Evolutionary conservation across 805 yeast species (phyloP).

Genomic region (Lachancea mirantina): DNA sequence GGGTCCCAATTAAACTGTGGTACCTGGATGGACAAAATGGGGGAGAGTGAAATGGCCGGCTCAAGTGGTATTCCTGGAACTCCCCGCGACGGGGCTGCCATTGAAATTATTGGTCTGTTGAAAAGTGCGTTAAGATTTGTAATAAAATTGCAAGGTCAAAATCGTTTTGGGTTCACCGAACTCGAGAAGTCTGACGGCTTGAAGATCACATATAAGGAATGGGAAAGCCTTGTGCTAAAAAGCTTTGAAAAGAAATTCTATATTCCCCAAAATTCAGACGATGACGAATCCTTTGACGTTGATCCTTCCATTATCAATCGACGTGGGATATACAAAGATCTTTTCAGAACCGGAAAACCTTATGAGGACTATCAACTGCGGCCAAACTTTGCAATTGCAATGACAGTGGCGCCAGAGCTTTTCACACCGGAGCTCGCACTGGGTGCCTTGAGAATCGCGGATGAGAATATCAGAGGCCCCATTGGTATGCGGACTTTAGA

Average conservation of each 20-base stretch:
- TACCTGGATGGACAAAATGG: slow-evolving; percentile 99
- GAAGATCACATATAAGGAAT: slow-evolving; percentile 48
- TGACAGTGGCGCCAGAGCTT: slow-evolving; percentile 91
- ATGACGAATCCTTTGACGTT: slow-evolving; percentile 56
- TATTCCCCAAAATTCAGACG: slow-evolving; percentile 56
- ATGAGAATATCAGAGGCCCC: slow-evolving; percentile 71
- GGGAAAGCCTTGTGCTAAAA: slow-evolving; percentile 64
- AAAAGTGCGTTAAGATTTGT: slow-evolving; percentile 83
- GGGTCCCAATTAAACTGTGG: slow-evolving; percentile 94
- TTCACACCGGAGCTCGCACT: slow-evolving; percentile 58
- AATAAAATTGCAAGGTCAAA: slow-evolving; percentile 45
- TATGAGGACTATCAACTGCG: slow-evolving; percentile 92
- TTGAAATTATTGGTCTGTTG: slow-evolving; percentile 83
- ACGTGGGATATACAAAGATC: slow-evolving; percentile 90
- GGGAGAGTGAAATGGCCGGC: slow-evolving; percentile 79
- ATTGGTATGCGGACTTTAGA: slow-evolving; percentile 88
- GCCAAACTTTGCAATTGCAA: slow-evolving; percentile 87
- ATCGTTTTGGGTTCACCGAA: slow-evolving; percentile 47
- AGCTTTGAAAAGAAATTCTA: slow-evolving; percentile 78
- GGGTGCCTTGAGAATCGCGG: slow-evolving; percentile 65
- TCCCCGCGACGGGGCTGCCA: slow-evolving; percentile 95
- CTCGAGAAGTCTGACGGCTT: slow-evolving; percentile 58
- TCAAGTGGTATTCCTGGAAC: slow-evolving; percentile 94
- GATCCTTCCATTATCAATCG: slow-evolving; percentile 67
- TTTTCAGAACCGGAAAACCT: slow-evolving; percentile 72